Base-by-base conservation (phyloP, 2,329 filamentous ascomycete genomes). In the Gliomastix tumulicola region DNA sequence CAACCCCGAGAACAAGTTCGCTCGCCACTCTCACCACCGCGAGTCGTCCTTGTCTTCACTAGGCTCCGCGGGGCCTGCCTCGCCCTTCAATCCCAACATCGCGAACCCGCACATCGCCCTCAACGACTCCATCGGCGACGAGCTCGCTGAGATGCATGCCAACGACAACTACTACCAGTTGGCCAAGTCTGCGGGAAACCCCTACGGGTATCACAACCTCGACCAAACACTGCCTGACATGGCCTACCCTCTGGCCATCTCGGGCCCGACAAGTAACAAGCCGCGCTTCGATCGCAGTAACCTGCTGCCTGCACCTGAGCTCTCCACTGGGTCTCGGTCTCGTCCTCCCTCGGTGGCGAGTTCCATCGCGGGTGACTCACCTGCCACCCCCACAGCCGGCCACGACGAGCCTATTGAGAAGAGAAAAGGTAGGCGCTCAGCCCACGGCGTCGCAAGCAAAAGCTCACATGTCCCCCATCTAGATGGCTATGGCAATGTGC, bases 401-500 rank as follows among this genome's bases (percentile, higher is more conserved):
- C 64, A 66, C 31, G 74, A 78, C 37, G 51, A 64, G 32, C 72
- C 70, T 5, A 59, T 66, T 19, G 57, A 64, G 10, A 59, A 69
- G 39, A 70, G 68, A 56, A 70, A 65, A 67, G 72, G 75, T 79
- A 72, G 67, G 65, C 36, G 22, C 10, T n/a, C 21, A 18, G 27
- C 32, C 10, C 15, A 18, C 15, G 8, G 21, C 27, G 9, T 18
- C 19, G 19, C 35, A 37, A 40, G 51, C 15, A 34, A 35, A 27
- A 23, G 79, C 83, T 88, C 79, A 89, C 81, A 69, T 57, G 62
- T 54, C 52, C 59, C 65, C 53, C 58, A 66, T 59, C 50, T 69
- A 79, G 72, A 77, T 62, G 71, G 76, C 45, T 66, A 65, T 46
- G 59, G 66, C 43, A 66, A 69, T 27, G 66, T 80, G 19, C 84